Percentiles rank a stretch among this genome's conserved stretches.
Evolutionary conservation across 176 grass and related monocot genomes (phyloP).

Genomic region (Lolium multiflorum): DNA sequence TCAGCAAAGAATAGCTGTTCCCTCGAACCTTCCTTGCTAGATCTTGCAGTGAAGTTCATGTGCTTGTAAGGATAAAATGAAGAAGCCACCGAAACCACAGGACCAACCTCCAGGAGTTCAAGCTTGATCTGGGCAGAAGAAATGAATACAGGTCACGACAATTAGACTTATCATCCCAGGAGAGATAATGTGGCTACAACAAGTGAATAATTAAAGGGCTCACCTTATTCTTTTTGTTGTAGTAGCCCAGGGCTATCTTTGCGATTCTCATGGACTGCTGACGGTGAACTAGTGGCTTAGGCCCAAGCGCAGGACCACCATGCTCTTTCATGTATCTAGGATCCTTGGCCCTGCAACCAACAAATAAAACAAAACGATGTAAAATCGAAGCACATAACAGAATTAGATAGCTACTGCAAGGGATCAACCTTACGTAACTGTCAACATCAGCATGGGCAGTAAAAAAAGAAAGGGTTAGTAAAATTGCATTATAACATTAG

Average conservation of each 20-base stretch:
- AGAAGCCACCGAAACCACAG: constrained; percentile 15
- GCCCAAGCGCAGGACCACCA: background rate
- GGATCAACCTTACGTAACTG: background rate
- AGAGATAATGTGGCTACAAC: background rate
- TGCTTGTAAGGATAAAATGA: constrained; percentile 9
- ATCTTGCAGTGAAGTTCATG: constrained; percentile 26
- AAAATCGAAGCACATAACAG: background rate
- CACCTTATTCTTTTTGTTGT: constrained; percentile 21
- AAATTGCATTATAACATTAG: background rate
- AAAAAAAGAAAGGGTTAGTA: background rate
- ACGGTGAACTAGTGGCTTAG: background rate
- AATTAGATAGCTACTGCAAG: background rate
- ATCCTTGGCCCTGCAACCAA: background rate
- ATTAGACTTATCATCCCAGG: background rate
- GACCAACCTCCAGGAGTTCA: constrained; percentile 26
- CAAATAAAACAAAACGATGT: background rate
- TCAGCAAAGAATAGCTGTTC: constrained; percentile 37
- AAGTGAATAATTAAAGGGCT: background rate
- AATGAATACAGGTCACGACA: background rate
- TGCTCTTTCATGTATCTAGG: background rate
- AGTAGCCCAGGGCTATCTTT: constrained; percentile 16
- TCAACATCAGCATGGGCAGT: background rate
- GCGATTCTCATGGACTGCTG: background rate
- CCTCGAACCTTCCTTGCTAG: constrained; percentile 25
- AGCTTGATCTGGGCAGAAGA: constrained; percentile 7